Evolutionary conservation across 768 basidiomycete species (phyloP).

Genomic region (Phylloporus arenicola): DNA sequence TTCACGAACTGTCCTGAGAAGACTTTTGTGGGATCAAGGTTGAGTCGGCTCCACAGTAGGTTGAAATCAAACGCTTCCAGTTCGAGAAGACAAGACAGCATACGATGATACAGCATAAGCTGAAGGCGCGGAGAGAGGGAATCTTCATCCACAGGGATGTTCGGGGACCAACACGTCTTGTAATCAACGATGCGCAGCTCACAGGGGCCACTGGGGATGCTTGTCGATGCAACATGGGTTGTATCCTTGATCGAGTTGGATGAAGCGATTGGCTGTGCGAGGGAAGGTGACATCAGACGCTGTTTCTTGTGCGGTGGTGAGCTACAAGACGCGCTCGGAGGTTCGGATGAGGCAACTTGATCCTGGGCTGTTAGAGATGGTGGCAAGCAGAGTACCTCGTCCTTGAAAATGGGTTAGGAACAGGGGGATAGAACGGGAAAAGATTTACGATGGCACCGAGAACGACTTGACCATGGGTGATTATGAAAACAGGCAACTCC

Average conservation of each 20-base stretch:
- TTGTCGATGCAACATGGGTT: not conserved
- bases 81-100: constrained; percentile 50
- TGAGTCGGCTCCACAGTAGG: constrained; percentile 45
- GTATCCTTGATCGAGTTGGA: not conserved
- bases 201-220: constrained; percentile 3
- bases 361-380: constrained; percentile 1
- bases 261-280: constrained; percentile 2
- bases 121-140: constrained; percentile 58
- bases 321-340: constrained; percentile 4
- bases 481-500: constrained; percentile 80
- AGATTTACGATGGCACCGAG: constrained; percentile 66
- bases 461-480: constrained; percentile 59
- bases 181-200: constrained; percentile 55
- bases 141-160: constrained; percentile 55
- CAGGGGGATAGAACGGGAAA: not conserved
- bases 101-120: constrained; percentile 71
- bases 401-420: constrained; percentile 36
- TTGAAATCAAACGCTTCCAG: constrained; percentile 45
- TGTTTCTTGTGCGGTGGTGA: constrained; percentile 28
- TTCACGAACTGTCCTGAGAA: constrained; percentile 51
- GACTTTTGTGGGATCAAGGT: constrained; percentile 36
- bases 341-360: not conserved
- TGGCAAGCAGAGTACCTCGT: constrained; percentile 40
- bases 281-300: constrained; percentile 12
- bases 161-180: constrained; percentile 54